These are phyloP conservation scores for Diaporthe citriasiana DNA, from an alignment of 2,329 filamentous ascomycete species.

Conservation along the genomic window DNA sequence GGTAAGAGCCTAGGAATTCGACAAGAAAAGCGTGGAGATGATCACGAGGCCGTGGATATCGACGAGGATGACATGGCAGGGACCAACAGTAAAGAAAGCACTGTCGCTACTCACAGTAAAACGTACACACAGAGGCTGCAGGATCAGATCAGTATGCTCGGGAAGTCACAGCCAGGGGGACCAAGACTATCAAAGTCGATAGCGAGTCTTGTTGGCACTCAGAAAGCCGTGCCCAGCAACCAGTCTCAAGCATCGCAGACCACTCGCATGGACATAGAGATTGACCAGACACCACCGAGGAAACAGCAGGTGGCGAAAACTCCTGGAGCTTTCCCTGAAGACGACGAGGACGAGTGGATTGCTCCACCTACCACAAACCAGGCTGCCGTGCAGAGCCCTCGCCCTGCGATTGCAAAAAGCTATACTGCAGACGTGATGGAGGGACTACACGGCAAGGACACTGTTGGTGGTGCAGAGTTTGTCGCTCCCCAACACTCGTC, in stretches of 20 bases:
- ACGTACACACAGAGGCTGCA: conserved; percentile 94
- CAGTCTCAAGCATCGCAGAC: conserved; percentile 49
- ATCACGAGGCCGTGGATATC: conserved; percentile 68
- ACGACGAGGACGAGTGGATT: conserved; percentile 76
- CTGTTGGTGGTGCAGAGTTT: conserved; percentile 63
- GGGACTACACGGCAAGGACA: conserved; percentile 63
- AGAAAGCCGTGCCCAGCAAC: conserved; percentile 48
- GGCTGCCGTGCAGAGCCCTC: conserved; percentile 57
- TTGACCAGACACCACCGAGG: conserved; percentile 52
- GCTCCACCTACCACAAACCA: conserved; percentile 61
- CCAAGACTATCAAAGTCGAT: conserved; percentile 64
- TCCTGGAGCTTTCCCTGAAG: conserved; percentile 73
- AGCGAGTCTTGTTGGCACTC: conserved; percentile 53
- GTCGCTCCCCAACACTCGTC: conserved; percentile 58
- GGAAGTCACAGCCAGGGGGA: conserved; percentile 67
- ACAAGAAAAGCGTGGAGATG: conserved; percentile 62
- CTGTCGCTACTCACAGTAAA: conserved; percentile 78
- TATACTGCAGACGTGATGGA: conserved; percentile 74
- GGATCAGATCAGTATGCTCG: conserved; percentile 86
- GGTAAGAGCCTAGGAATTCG: conserved; percentile 76
- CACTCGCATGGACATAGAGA: conserved; percentile 46
- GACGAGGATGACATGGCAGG: conserved; percentile 56
- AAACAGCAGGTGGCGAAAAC: conserved; percentile 54
- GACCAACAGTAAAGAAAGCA: conserved; percentile 60
- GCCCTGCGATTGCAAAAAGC: conserved; percentile 71